These are phyloP conservation scores for Neurospora crassa DNA, from an alignment of 2,329 filamentous ascomycete species.

Conservation along the genomic window DNA sequence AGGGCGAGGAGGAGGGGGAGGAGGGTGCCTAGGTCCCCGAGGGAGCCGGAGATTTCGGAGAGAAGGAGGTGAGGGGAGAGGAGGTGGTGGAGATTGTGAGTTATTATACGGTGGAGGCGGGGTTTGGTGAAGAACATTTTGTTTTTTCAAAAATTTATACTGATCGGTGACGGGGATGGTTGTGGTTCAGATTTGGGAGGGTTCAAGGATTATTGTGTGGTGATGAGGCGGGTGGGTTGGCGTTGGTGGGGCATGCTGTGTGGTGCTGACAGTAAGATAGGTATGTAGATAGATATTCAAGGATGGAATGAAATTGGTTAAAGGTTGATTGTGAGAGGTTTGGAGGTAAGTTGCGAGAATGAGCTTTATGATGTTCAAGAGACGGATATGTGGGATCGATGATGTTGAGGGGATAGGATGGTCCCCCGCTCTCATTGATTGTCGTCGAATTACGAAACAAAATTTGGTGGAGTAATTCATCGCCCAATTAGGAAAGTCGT, in stretches of 20 bases:
- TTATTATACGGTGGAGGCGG: slow-evolving; percentile 25
- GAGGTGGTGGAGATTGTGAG: slow-evolving; percentile 40
- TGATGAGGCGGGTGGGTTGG: background rate
- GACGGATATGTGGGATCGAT: background rate
- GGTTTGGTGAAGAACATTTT: background rate
- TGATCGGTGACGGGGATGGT: too few relatives aligned
- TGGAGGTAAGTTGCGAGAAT: background rate
- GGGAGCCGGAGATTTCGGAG: slow-evolving; percentile 76
- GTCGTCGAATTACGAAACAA: background rate
- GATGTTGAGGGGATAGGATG: background rate
- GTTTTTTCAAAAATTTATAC: background rate
- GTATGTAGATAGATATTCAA: background rate
- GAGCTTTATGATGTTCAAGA: background rate
- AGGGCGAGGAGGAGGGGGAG: slow-evolving; percentile 84
- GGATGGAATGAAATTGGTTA: background rate
- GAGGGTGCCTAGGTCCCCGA: slow-evolving; percentile 81
- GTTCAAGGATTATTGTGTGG: background rate
- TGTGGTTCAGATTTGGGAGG: background rate
- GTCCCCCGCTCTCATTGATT: background rate
- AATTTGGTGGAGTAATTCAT: background rate
- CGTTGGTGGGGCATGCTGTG: background rate
- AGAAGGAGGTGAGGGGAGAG: slow-evolving; percentile 28
- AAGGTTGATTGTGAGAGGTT: background rate
- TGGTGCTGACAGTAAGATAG: background rate
- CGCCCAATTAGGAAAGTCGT: background rate